Evolutionary conservation across 805 yeast species (phyloP).

Genomic region (Metschnikowia arizonensis): DNA sequence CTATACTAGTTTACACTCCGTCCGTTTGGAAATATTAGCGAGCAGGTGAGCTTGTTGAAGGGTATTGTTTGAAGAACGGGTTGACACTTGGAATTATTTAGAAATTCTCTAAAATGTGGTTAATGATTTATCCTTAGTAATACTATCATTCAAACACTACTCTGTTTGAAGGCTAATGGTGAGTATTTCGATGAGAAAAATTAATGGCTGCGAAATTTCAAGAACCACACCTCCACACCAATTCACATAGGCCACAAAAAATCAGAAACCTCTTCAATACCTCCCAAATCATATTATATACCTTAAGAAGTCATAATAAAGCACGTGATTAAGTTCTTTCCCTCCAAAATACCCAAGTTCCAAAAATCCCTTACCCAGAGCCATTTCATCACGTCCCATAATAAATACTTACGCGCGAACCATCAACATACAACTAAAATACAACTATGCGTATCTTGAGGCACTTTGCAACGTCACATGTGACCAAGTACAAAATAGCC

Average conservation of each 20-base stretch:
- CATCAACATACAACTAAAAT: neutral
- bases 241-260: neutral
- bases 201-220: neutral
- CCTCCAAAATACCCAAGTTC: neutral
- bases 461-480: slow-evolving; percentile 4
- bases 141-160: no score
- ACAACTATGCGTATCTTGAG: slow-evolving; percentile 4
- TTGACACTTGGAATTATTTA: no score
- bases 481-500: slow-evolving; percentile 46
- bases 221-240: neutral
- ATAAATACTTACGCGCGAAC: neutral
- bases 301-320: neutral
- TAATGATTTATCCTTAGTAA: no score
- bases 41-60: no score
- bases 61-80: no score
- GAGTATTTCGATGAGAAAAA: neutral
- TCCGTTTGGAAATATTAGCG: no score
- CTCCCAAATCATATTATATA: neutral
- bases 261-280: neutral
- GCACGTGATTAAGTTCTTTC: neutral
- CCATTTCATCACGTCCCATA: neutral
- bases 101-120: no score
- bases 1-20: no score
- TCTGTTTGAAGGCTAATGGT: no score
- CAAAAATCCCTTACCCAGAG: neutral